Conservation (phyloP, 2,329 filamentous ascomycete species). For the Pyricularia grisea region DNA sequence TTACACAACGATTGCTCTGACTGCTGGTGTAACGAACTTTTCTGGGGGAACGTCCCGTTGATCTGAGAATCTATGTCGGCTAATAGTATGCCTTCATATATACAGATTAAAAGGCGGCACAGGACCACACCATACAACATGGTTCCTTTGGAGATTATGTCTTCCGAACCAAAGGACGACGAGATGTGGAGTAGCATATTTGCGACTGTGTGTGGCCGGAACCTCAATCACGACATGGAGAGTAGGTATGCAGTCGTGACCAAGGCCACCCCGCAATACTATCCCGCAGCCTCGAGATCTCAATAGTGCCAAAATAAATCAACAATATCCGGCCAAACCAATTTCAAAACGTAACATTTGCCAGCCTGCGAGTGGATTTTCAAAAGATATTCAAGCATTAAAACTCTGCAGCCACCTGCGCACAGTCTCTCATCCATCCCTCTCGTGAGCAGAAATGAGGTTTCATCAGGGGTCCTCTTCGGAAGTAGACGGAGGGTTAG, state of each 20-base stretch:
- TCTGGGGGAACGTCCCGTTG: neutral
- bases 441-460: neutral
- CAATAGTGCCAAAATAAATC: neutral
- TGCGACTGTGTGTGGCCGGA: neutral
- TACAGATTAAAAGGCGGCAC: neutral
- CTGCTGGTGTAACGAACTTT: neutral
- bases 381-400: too few species aligned
- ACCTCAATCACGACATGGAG: neutral
- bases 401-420: neutral
- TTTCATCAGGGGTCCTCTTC: neutral
- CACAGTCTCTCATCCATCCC: too few species aligned
- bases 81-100: neutral
- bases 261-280: neutral
- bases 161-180: neutral
- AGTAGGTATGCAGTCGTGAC: neutral
- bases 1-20: neutral
- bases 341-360: neutral
- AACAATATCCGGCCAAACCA: neutral
- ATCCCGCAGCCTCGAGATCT: neutral
- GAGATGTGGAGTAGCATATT: neutral
- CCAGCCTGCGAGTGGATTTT: too few species aligned
- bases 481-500: neutral
- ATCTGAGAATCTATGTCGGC: conserved; percentile 1
- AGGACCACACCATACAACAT: neutral
- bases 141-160: neutral